These are phyloP conservation scores for Dunaliella primolecta DNA, from an alignment of 139 green algal species.

Conservation along the genomic window DNA sequence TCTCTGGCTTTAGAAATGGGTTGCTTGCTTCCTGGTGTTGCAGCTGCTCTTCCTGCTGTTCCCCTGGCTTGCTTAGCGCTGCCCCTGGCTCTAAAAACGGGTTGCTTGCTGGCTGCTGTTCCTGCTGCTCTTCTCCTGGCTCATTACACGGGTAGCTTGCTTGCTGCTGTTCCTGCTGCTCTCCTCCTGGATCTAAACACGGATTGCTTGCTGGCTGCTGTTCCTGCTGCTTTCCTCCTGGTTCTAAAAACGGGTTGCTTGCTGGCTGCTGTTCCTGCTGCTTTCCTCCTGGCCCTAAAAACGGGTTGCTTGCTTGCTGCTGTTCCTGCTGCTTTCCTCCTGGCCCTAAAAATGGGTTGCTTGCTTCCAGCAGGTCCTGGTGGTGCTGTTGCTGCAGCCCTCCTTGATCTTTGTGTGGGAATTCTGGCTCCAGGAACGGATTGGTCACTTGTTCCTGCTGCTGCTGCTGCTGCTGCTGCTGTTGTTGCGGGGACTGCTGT, in stretches of 20 bases:
- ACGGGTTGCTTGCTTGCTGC: not conserved
- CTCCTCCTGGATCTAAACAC: too few species aligned
- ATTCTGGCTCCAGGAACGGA: not conserved
- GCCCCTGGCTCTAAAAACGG: not conserved
- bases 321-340: not conserved
- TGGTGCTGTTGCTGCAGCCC: not conserved
- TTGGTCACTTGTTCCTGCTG: not conserved
- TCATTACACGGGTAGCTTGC: too few species aligned
- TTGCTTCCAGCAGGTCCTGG: not conserved
- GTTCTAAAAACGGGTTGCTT: not conserved
- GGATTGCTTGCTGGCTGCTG: too few species aligned
- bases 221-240: not conserved
- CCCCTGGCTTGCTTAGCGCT: not conserved
- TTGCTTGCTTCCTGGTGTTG: not conserved
- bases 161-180: too few species aligned
- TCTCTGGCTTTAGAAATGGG: not conserved
- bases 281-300: not conserved
- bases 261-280: not conserved
- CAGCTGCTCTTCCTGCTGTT: not conserved
- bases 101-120: too few species aligned
- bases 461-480: not conserved
- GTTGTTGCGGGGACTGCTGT: too few species aligned
- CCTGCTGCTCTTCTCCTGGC: too few species aligned
- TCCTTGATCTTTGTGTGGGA: not conserved
- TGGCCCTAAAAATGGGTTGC: not conserved